Evolutionary conservation across 331 rosid genomes (phyloP), one percentile per base, ranked within the genome.

Genomic region (Rosa hybrid): DNA sequence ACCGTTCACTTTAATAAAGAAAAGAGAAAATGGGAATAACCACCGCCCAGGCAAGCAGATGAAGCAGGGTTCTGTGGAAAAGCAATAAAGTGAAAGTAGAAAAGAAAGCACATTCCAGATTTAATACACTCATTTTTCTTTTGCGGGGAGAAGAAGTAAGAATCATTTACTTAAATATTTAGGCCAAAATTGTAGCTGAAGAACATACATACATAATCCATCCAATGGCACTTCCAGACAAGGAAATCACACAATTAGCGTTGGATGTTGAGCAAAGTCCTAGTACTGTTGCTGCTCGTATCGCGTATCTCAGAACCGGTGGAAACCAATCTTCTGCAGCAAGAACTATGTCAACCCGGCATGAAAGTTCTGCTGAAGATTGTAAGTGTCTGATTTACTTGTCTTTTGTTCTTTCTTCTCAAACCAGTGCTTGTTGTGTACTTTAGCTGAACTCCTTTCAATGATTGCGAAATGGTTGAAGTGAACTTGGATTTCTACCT

Each of bases 401-500:
- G 14, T 75, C 2, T 57, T 57, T 8, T 42, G n/a, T 6, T 73
- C 17, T 17, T 51, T 30, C 65, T 34, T 73, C 12, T 34, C 25
- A 25, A 11, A 62, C 9, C 67, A 10, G 63, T 59, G 68, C 12
- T 12, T 62, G 68, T 27, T 27, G 48, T 8, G 7, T 16, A 17
- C 27, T 25, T 45, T 9, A 60, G 30, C 59, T 76, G 70, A 76
- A 60, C 45, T 18, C 21, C 5, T 17, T 12, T 18, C 46, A 34
- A 63, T 62, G 62, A 46, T 77, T 64, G 62, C 20, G 27, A 41
- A 13, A 50, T 67, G 8, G 23, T 64, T 65, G 74, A 68, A 65
- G 50, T 7, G 74, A 38, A 49, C 41, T 65, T 77, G 74, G 64
- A 77, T 64, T 21, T 8, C 74, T 77, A 65, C 74, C 81, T 10